phyloP scores from a whole-genome alignment of 129 eudicot genomes.

The Flaveria robusta region DNA sequence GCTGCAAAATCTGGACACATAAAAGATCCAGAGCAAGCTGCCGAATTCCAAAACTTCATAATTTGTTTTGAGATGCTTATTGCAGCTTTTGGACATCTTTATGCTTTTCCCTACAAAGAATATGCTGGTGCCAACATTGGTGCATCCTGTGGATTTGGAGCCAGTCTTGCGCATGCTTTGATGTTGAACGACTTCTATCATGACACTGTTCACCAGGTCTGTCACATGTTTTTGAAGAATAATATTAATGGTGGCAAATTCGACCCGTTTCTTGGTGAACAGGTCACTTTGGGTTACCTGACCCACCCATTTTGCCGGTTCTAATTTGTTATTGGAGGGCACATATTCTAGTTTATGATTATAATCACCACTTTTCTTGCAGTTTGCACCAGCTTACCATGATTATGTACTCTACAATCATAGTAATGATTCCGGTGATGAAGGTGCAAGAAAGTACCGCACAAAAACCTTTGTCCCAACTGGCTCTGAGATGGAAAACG shows the following conservation, averaged over 20 bases:
- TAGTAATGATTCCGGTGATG: conserved; percentile 66
- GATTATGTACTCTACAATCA: conserved; percentile 95
- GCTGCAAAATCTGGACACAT: conserved; percentile 88
- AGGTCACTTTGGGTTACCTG: not conserved
- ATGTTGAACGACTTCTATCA: conserved; percentile 89
- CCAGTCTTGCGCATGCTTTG: conserved; percentile 90
- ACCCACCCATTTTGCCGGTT: not conserved
- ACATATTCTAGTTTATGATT: not conserved
- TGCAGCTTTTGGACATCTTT: conserved; percentile 94
- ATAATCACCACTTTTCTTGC: conserved; percentile 20
- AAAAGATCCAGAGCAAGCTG: conserved; percentile 82
- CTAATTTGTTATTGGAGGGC: conserved; percentile 2
- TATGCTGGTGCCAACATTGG: conserved; percentile 97
- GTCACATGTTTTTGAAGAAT: not conserved
- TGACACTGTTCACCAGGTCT: conserved; percentile 95
- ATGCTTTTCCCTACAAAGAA: conserved; percentile 94
- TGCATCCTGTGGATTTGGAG: conserved; percentile 64
- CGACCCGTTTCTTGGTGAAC: no score
- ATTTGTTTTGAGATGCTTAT: conserved; percentile 96
- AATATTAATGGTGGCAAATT: no score
- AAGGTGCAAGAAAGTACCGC: conserved; percentile 71
- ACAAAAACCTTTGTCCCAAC: conserved; percentile 93
- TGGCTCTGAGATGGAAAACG: conserved; percentile 95
- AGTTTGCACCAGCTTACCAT: conserved; percentile 99
- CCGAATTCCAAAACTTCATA: conserved; percentile 81